phyloP scores from a whole-genome alignment of 306 rosid species.

The Leucaena leucocephala region DNA sequence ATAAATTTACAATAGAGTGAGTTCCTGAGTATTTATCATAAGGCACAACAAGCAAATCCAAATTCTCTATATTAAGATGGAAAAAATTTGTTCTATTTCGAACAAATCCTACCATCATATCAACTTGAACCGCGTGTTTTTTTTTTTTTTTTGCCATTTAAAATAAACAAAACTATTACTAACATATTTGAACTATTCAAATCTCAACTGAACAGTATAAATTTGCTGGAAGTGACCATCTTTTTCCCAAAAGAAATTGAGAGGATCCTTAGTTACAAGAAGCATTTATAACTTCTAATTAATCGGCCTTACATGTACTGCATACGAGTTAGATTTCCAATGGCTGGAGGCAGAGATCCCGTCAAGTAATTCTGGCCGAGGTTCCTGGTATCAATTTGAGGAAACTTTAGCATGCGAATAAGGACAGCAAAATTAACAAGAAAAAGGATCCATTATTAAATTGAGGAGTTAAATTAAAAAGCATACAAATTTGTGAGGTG shows the following conservation, averaged over 20 bases:
- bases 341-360: constrained; percentile 64
- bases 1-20: background rate
- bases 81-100: too few species aligned
- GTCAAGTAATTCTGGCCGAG: constrained; percentile 65
- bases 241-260: background rate
- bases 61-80: too few species aligned
- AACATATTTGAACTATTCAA: background rate
- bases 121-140: too few species aligned
- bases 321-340: constrained; percentile 69
- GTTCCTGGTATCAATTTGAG: constrained; percentile 46
- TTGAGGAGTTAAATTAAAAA: constrained; percentile 4
- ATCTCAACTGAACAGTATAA: background rate
- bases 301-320: constrained; percentile 61
- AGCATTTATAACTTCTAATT: background rate
- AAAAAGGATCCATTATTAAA: background rate
- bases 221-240: background rate
- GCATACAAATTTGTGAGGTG: constrained; percentile 69
- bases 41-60: background rate
- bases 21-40: background rate
- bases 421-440: background rate
- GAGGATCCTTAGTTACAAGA: background rate
- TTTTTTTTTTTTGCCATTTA: too few species aligned
- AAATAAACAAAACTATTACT: too few species aligned
- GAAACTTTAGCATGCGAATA: background rate
- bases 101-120: too few species aligned